These are phyloP conservation scores for Spongiforma sp. DNA, from an alignment of 1,284 basidiomycete genomes.

Conservation along the genomic window DNA sequence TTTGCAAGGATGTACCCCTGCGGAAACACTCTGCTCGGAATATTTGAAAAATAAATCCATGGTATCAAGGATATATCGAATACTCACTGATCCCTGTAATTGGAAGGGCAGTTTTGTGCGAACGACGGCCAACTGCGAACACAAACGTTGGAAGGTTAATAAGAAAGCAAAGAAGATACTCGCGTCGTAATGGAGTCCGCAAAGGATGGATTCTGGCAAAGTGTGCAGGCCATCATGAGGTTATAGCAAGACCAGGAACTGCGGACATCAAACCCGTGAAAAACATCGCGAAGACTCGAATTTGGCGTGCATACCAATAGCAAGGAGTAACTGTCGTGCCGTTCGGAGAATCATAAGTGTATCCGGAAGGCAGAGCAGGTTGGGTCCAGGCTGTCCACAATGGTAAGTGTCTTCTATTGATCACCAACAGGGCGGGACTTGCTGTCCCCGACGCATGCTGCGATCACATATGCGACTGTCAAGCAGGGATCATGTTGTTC, in stretches of 20 bases:
- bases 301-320: conserved; percentile 27
- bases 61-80: neutral
- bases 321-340: conserved; percentile 28
- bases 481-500: conserved; percentile 25
- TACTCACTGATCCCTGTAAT: conserved; percentile 25
- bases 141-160: neutral
- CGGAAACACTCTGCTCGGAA: conserved; percentile 25
- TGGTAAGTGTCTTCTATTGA: neutral
- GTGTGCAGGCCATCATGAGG: conserved; percentile 36
- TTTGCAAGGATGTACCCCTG: conserved; percentile 19
- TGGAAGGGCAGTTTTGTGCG: conserved; percentile 20
- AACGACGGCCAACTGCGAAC: conserved; percentile 28
- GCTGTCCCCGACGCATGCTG: conserved; percentile 29
- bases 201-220: conserved; percentile 24
- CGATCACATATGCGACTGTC: conserved; percentile 34
- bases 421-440: conserved; percentile 8
- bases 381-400: conserved; percentile 25
- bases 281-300: neutral
- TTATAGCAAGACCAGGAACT: conserved; percentile 40
- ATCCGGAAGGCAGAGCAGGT: conserved; percentile 19
- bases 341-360: conserved; percentile 23
- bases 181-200: conserved; percentile 6
- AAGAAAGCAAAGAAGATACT: neutral
- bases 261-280: neutral
- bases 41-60: conserved; percentile 2